Evolutionary conservation across 2,329 filamentous ascomycete species (phyloP), one percentile per base, ranked within the genome.

Genomic region (Botrytis medusae): DNA sequence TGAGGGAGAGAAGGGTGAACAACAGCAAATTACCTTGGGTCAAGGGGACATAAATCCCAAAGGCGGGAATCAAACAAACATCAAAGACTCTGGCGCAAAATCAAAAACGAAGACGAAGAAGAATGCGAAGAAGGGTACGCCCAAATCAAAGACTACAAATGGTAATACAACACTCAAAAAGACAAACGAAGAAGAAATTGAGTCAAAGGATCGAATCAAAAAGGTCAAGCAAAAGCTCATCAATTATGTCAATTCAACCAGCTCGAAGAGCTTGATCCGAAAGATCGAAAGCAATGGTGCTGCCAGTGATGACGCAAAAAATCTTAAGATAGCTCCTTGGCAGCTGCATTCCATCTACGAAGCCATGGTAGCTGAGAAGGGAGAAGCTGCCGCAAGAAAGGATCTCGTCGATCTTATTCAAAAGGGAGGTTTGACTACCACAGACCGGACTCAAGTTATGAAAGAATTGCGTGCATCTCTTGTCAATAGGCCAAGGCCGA

Each of bases 391-490:
- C 12, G 71, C 71, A 34, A 67, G 71, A 40, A 54, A 69, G 32
- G 61, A 72, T 8, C 29, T 65, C 32, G 69, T 68, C 57, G 51
- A 73, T 44, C 59, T 64, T 62, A 73, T 72, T 57, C 73, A 73
- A 51, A 60, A 29, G 51, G 65, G 73, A 34, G 62, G 71, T 9
- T 70, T 73, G n/a, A 69, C 65, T 42, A 70, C 71, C n/a, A 62
- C 71, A 20, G 65, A 73, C 65, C 68, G 65, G 44, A 51, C 37
- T 25, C 37, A 61, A 54, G 65, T 70, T 3, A 73, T 73, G 71
- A 69, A 63, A 57, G 64, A 73, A 57, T 63, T 73, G 37, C 54
- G 71, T n/a, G 44, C 64, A 29, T 73, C 71, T 29, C 65, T 73
- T 60, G 60, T 70, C 29, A 54, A 60, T 42, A 37, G 60, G 32